Percentiles rank a stretch among this genome's conserved stretches.
These are phyloP conservation scores for Macrolepiota dolichaula DNA, from an alignment of 768 basidiomycete species.

Conservation along the genomic window DNA sequence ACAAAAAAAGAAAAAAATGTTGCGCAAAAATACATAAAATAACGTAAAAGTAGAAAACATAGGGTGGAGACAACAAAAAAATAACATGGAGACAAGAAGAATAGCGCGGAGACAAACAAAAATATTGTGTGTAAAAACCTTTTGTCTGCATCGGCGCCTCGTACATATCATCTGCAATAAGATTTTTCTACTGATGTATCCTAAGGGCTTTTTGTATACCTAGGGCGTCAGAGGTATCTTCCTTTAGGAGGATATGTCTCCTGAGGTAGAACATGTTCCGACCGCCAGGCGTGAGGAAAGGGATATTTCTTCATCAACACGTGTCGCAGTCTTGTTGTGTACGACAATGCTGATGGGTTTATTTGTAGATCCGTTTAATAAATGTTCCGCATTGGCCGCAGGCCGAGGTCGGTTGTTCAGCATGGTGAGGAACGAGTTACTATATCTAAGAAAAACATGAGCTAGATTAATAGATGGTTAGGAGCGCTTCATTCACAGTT, in stretches of 20 bases:
- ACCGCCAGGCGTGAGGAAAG: neutral
- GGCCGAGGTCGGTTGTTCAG: constrained; percentile 4
- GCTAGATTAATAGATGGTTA: neutral
- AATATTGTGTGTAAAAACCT: no score
- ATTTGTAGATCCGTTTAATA: neutral
- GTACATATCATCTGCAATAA: no score
- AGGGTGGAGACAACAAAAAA: no score
- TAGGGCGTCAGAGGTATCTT: neutral
- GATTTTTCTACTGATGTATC: no score
- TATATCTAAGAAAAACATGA: neutral
- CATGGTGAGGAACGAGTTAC: constrained; percentile 11
- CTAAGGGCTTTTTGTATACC: no score
- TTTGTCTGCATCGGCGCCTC: no score
- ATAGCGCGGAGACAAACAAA: no score
- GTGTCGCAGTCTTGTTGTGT: neutral
- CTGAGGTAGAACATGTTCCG: neutral
- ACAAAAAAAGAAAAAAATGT: no score
- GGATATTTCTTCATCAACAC: neutral
- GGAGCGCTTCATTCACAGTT: neutral
- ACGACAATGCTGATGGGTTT: neutral
- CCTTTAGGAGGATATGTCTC: neutral
- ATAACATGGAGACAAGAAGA: no score
- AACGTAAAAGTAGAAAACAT: no score
- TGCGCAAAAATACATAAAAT: no score
- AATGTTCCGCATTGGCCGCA: neutral